phyloP scores from a whole-genome alignment of 2,329 filamentous ascomycete species.

The Tolypocladium pustulatum region DNA sequence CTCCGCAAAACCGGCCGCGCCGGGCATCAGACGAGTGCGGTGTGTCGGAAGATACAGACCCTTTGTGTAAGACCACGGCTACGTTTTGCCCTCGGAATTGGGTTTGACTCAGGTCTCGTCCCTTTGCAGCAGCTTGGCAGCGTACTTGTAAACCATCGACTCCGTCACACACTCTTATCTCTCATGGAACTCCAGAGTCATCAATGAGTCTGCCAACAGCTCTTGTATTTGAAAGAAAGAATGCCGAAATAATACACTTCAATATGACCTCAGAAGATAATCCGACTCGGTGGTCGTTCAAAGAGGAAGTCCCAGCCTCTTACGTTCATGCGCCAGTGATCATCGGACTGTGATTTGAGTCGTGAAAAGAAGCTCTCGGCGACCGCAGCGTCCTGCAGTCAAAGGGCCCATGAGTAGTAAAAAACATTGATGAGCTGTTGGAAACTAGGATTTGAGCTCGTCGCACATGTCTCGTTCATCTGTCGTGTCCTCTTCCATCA shows the following conservation, averaged over 20 bases:
- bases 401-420: neutral
- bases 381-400: neutral
- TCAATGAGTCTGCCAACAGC: neutral
- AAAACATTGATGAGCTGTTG: neutral
- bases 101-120: neutral
- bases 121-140: neutral
- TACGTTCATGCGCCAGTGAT: neutral
- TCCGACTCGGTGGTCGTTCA: neutral
- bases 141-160: neutral
- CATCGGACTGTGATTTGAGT: neutral
- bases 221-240: neutral
- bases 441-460: neutral
- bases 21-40: neutral
- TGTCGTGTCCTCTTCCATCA: neutral
- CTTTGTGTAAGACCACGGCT: neutral
- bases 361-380: conserved; percentile 1
- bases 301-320: neutral
- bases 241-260: neutral
- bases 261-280: neutral
- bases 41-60: neutral
- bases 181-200: neutral
- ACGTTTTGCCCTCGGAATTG: no score
- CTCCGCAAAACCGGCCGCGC: neutral
- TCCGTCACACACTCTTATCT: neutral
- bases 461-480: neutral